Conservation (phyloP, 257 asterid genomes). For the Gardenia jasminoides region DNA sequence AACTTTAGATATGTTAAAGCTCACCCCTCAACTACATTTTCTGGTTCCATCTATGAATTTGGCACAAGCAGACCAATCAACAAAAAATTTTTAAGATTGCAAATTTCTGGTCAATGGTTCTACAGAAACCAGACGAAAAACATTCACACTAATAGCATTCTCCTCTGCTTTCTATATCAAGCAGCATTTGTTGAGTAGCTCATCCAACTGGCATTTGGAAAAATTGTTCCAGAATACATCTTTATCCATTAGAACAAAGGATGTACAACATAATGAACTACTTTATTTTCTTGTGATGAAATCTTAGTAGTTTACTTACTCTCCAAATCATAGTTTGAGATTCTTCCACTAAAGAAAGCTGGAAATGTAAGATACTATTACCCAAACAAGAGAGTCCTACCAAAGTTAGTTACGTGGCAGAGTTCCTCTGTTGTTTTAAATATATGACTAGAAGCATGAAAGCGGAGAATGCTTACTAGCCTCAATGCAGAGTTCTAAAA, state of each 20-base stretch:
- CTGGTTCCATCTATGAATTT: too few species aligned
- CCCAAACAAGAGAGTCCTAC: not conserved
- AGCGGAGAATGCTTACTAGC: not conserved
- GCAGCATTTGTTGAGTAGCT: not conserved
- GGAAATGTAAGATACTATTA: not conserved
- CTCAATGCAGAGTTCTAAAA: not conserved
- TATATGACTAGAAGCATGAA: not conserved
- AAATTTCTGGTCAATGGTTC: not conserved
- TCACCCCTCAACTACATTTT: too few species aligned
- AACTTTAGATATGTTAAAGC: too few species aligned
- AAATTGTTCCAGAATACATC: not conserved
- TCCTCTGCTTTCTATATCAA: not conserved
- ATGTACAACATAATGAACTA: not conserved
- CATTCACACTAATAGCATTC: not conserved
- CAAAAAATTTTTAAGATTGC: not conserved
- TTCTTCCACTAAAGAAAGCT: not conserved
- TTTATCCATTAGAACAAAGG: not conserved
- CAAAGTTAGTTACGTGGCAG: not conserved
- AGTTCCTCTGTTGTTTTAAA: not conserved
- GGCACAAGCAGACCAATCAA: not conserved
- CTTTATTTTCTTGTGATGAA: not conserved
- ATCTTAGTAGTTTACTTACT: not conserved
- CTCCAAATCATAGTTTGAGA: not conserved
- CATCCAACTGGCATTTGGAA: not conserved
- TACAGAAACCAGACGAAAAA: not conserved